Percentiles rank a stretch among this genome's conserved stretches.
phyloP scores from a whole-genome alignment of 1,284 basidiomycete genomes.

The Ustilago curta region DNA sequence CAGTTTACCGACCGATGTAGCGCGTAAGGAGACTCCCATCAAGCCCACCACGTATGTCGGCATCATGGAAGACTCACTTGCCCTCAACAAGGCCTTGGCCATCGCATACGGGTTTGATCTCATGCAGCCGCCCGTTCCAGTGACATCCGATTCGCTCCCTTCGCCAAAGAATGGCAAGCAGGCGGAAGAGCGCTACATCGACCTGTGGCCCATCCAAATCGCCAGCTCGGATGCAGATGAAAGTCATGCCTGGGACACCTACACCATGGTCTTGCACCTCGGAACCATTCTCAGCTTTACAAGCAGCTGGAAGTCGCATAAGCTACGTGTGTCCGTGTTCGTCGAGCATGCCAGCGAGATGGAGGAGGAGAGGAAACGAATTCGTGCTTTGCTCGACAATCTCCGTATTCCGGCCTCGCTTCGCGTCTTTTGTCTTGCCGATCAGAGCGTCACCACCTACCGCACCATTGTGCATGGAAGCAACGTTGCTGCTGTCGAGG shows the following conservation, averaged over 20 bases:
- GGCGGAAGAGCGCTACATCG: slow-evolving; percentile 58
- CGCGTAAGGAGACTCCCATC: slow-evolving; percentile 65
- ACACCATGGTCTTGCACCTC: slow-evolving; percentile 69
- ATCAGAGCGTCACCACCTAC: slow-evolving; percentile 59
- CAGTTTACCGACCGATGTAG: slow-evolving; percentile 61
- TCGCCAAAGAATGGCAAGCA: slow-evolving; percentile 18
- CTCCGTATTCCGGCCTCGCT: slow-evolving; percentile 66
- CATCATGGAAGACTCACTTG: slow-evolving; percentile 68
- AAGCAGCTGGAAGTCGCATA: slow-evolving; percentile 66
- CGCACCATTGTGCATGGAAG: slow-evolving; percentile 64
- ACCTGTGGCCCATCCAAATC: slow-evolving; percentile 68
- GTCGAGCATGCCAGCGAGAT: slow-evolving; percentile 65
- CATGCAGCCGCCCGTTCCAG: slow-evolving; percentile 55
- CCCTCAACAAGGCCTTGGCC: slow-evolving; percentile 68
- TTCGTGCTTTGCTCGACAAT: slow-evolving; percentile 65
- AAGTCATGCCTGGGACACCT: slow-evolving; percentile 67
- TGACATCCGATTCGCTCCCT: slow-evolving; percentile 14
- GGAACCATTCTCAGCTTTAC: slow-evolving; percentile 68
- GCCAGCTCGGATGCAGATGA: slow-evolving; percentile 57
- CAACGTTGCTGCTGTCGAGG: slow-evolving; percentile 41
- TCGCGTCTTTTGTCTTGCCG: slow-evolving; percentile 65
- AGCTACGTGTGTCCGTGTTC: slow-evolving; percentile 67
- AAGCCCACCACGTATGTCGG: slow-evolving; percentile 63
- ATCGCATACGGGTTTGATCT: slow-evolving; percentile 66
- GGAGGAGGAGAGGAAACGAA: slow-evolving; percentile 60